Conservation (phyloP, 805 yeast genomes). For the Sungouiella thailandica region DNA sequence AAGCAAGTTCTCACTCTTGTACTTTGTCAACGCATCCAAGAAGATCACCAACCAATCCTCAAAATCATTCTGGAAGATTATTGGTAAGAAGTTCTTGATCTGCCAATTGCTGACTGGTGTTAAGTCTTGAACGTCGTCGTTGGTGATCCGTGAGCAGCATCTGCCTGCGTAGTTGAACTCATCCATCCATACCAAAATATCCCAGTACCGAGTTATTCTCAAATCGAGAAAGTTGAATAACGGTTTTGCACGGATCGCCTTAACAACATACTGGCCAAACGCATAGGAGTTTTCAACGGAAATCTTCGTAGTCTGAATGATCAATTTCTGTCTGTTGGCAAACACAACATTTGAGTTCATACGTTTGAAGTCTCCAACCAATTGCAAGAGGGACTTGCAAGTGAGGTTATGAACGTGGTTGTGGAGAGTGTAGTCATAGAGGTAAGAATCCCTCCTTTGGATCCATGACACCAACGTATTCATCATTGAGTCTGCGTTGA, state of each 20-base stretch:
- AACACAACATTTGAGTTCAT: constrained; percentile 77
- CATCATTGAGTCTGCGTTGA: constrained; percentile 78
- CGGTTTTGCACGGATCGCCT: constrained; percentile 74
- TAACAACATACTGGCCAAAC: constrained; percentile 77
- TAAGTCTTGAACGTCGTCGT: constrained; percentile 40
- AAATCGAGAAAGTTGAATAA: constrained; percentile 79
- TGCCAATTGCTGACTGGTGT: constrained; percentile 71
- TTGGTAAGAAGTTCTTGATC: constrained; percentile 66
- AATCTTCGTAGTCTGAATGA: constrained; percentile 68
- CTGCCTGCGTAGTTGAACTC: constrained; percentile 81
- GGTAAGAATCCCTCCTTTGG: constrained; percentile 61
- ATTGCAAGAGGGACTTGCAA: constrained; percentile 73
- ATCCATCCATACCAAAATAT: constrained; percentile 92
- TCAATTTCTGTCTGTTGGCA: constrained; percentile 72
- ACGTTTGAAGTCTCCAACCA: constrained; percentile 70
- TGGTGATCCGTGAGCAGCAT: constrained; percentile 42
- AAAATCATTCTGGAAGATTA: constrained; percentile 73
- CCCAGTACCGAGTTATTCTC: constrained; percentile 79
- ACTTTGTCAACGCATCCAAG: constrained; percentile 60
- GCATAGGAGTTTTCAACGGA: constrained; percentile 87
- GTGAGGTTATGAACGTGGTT: constrained; percentile 87
- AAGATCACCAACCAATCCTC: constrained; percentile 81
- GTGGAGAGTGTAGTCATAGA: constrained; percentile 75
- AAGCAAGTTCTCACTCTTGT: constrained; percentile 39
- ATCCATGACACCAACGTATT: constrained; percentile 85